Evolutionary conservation across 2,329 filamentous ascomycete genomes (phyloP).

Genomic region (Ophiocordyceps camponoti-rufipedis): DNA sequence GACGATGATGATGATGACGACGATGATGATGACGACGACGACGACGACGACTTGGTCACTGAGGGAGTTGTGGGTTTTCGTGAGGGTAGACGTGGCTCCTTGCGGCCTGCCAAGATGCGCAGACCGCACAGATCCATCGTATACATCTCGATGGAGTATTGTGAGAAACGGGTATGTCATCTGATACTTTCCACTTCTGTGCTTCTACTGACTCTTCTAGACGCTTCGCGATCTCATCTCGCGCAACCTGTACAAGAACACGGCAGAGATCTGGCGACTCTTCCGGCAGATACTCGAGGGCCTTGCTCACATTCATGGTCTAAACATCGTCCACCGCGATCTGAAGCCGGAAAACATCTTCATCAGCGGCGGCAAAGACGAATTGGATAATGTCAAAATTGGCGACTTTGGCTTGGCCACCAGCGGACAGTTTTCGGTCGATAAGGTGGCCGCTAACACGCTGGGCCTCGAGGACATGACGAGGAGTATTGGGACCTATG

Average conservation of each 20-base stretch:
- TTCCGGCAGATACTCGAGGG: constrained; percentile 87
- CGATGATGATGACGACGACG: constrained; percentile 25
- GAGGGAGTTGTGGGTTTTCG: constrained; percentile 13
- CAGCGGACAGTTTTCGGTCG: constrained; percentile 56
- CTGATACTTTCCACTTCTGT: neutral
- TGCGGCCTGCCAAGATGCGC: constrained; percentile 20
- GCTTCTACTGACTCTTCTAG: constrained; percentile 8
- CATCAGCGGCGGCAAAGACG: constrained; percentile 50
- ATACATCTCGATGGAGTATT: constrained; percentile 99
- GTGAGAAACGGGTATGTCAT: constrained; percentile 57
- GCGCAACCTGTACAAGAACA: constrained; percentile 53
- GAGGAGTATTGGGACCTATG: constrained; percentile 54
- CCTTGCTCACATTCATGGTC: constrained; percentile 70
- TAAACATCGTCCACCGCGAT: constrained; percentile 89
- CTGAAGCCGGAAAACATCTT: constrained; percentile 97
- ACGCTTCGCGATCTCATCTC: constrained; percentile 80
- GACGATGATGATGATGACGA: constrained; percentile 27
- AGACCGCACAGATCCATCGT: constrained; percentile 52
- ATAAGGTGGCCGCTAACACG: constrained; percentile 25
- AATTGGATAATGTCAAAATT: constrained; percentile 78
- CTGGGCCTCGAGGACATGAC: constrained; percentile 47
- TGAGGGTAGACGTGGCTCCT: constrained; percentile 10
- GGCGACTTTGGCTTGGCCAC: constrained; percentile 94
- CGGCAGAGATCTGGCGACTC: constrained; percentile 70
- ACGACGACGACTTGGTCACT: constrained; percentile 9